Evolutionary conservation across 305 asterid genomes (phyloP).

Genomic region (Withania somnifera): DNA sequence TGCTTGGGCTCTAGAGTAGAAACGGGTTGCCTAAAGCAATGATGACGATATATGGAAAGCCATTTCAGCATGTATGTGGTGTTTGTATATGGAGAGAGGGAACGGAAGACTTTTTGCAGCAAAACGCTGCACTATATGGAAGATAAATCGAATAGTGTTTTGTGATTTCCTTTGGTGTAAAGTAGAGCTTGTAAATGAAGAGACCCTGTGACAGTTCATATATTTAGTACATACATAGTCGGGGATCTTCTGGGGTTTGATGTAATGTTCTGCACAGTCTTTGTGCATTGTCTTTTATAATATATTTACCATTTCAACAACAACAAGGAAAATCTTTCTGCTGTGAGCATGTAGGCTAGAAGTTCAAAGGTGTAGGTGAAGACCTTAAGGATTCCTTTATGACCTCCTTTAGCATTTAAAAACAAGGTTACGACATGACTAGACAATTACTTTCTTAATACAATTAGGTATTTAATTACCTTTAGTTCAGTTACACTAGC

Average conservation of each 20-base stretch:
- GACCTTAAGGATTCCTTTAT: not conserved
- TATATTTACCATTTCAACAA: not conserved
- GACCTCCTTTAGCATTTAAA: not conserved
- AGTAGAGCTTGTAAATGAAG: not conserved
- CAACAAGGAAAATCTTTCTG: not conserved
- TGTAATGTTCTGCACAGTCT: not conserved
- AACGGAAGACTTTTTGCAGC: too few relatives aligned
- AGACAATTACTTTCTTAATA: not conserved
- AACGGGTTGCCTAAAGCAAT: not conserved
- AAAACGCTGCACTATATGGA: too few relatives aligned
- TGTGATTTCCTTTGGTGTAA: not conserved
- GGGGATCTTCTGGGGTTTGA: not conserved
- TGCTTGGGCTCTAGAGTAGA: not conserved
- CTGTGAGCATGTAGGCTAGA: not conserved
- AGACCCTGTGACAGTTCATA: not conserved
- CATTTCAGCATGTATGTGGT: not conserved
- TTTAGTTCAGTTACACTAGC: not conserved
- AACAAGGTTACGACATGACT: not conserved
- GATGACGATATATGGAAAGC: not conserved
- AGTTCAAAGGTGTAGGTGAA: not conserved
- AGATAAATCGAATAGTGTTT: not conserved
- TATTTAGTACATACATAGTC: not conserved
- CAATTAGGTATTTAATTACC: not conserved
- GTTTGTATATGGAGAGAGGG: not conserved
- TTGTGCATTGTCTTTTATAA: not conserved